Evolutionary conservation across 75 land plant species (phyloP).

Genomic region (Cryptomeria japonica): DNA sequence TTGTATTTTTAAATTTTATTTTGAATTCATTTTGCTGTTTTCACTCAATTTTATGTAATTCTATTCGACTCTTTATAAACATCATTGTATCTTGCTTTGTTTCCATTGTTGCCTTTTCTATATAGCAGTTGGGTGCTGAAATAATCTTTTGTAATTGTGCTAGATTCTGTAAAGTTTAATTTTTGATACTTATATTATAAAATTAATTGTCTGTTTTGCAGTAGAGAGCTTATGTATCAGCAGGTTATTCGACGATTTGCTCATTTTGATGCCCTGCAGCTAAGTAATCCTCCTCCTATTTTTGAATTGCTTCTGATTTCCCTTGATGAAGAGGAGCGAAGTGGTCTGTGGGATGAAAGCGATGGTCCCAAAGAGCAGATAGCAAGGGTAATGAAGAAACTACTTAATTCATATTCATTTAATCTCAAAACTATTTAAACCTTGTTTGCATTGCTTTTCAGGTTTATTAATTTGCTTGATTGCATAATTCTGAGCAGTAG

Average conservation of each 20-base stretch:
- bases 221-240: constrained; percentile 99
- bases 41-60: not conserved
- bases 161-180: not conserved
- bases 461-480: not conserved
- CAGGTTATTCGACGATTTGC: constrained; percentile 89
- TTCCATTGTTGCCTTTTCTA: not conserved
- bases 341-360: constrained; percentile 46
- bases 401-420: not conserved
- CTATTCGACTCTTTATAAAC: not conserved
- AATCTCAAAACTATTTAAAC: not conserved
- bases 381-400: constrained; percentile 42
- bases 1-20: not conserved
- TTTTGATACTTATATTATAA: not conserved
- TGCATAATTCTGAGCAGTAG: not conserved
- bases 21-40: not conserved
- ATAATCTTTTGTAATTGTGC: not conserved
- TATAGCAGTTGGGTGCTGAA: not conserved
- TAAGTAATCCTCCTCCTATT: constrained; percentile 88
- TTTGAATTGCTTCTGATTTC: constrained; percentile 77
- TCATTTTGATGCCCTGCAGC: constrained; percentile 84
- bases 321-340: constrained; percentile 82
- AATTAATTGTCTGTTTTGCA: constrained; percentile 21
- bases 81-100: not conserved
- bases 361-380: constrained; percentile 83
- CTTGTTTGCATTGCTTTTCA: not conserved